phyloP scores from a whole-genome alignment of 2,329 filamentous ascomycete species.

The Monosporascus sp. region DNA sequence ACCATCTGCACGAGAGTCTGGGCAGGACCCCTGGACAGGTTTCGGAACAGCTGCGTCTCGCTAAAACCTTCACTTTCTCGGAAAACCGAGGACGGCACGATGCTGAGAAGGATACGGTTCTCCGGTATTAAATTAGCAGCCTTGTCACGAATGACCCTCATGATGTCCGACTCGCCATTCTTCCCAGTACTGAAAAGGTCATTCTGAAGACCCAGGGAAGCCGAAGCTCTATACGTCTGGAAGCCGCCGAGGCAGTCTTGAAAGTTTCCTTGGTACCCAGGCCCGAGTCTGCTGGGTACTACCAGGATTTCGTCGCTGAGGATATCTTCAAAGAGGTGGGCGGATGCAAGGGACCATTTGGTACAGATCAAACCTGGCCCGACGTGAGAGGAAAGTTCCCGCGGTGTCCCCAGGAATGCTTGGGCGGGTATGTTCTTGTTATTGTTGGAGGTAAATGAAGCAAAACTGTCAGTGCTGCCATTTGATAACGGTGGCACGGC shows the following conservation, averaged over 20 bases:
- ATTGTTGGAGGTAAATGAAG: conserved; percentile 57
- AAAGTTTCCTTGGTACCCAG: conserved; percentile 90
- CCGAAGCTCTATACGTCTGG: conserved; percentile 92
- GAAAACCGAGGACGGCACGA: conserved; percentile 74
- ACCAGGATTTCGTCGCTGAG: conserved; percentile 88
- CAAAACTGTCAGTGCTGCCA: conserved; percentile 61
- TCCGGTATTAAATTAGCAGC: conserved; percentile 79
- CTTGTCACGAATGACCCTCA: conserved; percentile 79
- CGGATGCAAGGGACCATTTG: conserved; percentile 84
- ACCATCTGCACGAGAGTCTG: conserved; percentile 64
- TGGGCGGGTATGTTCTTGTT: conserved; percentile 67
- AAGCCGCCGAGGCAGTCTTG: conserved; percentile 95
- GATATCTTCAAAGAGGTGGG: conserved; percentile 80
- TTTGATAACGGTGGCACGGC: conserved; percentile 62
- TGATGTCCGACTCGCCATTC: conserved; percentile 86
- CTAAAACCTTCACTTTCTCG: conserved; percentile 74
- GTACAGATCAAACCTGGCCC: conserved; percentile 70
- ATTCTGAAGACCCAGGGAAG: conserved; percentile 82
- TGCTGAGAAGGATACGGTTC: conserved; percentile 72
- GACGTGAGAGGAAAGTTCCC: conserved; percentile 72
- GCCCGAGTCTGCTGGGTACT: conserved; percentile 84
- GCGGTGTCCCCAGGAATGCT: conserved; percentile 88
- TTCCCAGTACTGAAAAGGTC: conserved; percentile 85
- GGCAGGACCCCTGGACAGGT: conserved; percentile 66
- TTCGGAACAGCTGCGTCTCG: conserved; percentile 70